Evolutionary conservation across 2,329 filamentous ascomycete genomes (phyloP).

Genomic region (Pezicula rhizophila): DNA sequence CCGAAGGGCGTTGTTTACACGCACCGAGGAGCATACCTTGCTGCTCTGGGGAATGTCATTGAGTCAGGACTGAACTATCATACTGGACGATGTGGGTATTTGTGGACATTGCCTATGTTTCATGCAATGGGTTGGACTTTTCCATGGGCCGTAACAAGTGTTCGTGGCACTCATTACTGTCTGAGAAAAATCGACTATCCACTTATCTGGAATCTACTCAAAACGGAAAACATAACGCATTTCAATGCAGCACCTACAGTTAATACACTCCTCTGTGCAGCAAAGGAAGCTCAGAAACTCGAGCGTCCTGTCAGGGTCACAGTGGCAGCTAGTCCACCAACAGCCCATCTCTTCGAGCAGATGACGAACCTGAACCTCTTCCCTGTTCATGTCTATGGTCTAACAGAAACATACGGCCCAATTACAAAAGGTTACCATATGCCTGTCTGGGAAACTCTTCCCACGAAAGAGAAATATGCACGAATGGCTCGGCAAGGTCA

Average conservation of each 20-base stretch:
- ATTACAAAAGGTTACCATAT: conserved; percentile 91
- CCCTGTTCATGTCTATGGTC: conserved; percentile 89
- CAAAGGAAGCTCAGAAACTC: conserved; percentile 66
- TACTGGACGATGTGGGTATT: conserved; percentile 66
- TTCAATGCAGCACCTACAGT: conserved; percentile 96
- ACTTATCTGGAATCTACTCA: conserved; percentile 83
- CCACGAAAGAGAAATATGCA: conserved; percentile 70
- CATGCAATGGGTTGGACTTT: conserved; percentile 63
- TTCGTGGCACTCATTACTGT: conserved; percentile 91
- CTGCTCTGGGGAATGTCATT: conserved; percentile 76
- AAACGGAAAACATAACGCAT: conserved; percentile 82
- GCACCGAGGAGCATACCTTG: conserved; percentile 81
- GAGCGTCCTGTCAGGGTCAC: conserved; percentile 73
- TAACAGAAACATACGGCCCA: conserved; percentile 87
- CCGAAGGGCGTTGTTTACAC: conserved; percentile 94
- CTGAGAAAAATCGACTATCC: conserved; percentile 93
- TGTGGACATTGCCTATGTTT: conserved; percentile 91
- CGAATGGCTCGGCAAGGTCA: conserved; percentile 94
- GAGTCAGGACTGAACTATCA: conserved; percentile 78
- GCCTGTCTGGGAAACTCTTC: conserved; percentile 74
- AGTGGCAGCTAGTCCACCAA: conserved; percentile 87
- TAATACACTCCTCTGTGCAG: conserved; percentile 83
- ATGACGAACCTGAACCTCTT: conserved; percentile 78
- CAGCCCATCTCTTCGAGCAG: conserved; percentile 82
- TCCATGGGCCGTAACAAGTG: conserved; percentile 88